phyloP scores from a whole-genome alignment of 371 early-diverging fungal genomes.

The Nematocida sp. region DNA sequence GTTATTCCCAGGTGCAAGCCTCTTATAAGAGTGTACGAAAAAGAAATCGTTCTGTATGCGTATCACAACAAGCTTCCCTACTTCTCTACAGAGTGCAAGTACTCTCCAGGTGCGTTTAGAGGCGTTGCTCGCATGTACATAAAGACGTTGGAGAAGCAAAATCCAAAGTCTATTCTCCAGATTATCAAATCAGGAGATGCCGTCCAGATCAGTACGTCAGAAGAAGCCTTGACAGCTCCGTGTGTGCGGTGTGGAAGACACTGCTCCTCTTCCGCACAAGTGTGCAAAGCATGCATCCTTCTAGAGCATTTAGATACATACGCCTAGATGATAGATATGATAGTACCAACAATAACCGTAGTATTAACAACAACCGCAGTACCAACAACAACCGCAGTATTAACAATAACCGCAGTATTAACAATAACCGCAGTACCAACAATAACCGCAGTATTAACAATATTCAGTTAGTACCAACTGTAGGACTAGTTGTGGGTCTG shows the following conservation, averaged over 20 bases:
- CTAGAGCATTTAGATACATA: background rate
- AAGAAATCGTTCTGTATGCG: conserved; percentile 99
- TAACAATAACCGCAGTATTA: too few species aligned
- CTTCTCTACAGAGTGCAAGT: conserved; percentile 96
- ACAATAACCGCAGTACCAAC: too few species aligned
- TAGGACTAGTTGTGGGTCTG: too few species aligned
- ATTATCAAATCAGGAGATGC: conserved; percentile 54
- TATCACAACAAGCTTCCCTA: conserved; percentile 92
- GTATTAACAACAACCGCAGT: too few species aligned
- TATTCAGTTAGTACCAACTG: too few species aligned
- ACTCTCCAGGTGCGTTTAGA: conserved; percentile 94
- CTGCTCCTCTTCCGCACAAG: conserved; percentile 8
- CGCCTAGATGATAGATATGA: too few species aligned
- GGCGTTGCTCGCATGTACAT: conserved; percentile 87
- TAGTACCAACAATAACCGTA: too few species aligned
- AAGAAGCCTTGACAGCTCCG: background rate
- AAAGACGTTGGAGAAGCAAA: conserved; percentile 85
- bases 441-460: too few species aligned
- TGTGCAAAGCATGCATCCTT: conserved; percentile 11
- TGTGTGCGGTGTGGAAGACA: conserved; percentile 17
- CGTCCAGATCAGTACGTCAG: background rate
- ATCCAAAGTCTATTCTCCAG: conserved; percentile 81
- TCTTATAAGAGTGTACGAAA: conserved; percentile 95
- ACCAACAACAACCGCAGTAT: too few species aligned
- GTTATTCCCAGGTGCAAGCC: conserved; percentile 78